Evolutionary conservation across 805 yeast genomes (phyloP), one percentile per base, ranked within the genome.

Genomic region (Wickerhamomyces canadensis): DNA sequence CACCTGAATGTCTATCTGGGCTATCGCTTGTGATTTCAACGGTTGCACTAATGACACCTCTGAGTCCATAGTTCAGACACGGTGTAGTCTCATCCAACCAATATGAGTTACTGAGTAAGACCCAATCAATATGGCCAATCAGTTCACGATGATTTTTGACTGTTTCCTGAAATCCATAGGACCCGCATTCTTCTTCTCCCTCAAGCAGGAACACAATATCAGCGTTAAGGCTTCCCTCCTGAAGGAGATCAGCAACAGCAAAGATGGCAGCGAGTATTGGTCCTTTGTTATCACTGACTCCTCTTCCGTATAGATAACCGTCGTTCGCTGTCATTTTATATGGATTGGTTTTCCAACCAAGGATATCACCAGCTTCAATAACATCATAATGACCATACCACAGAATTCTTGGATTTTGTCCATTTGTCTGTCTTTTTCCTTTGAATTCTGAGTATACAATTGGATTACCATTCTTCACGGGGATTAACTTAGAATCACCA

Each of bases 371-470:
- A 0, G 94, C 94, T 41, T 83, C 84, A 28, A 91, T 87, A 19
- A 91, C 96, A 61, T 91, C 98, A 55, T 93, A 91, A 65, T 91
- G 98, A 1, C 96, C 98, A 59, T 91, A 91, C 83, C 95, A 91
- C 33, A 91, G 58, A 5, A 87, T 68, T 38, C 84, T 65, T 32
- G 76, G 60, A 21, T 51, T 51, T 15, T 39, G 29, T 3, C 37
- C 32, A 14, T 35, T 33, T 9, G 39, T 35, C 21, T 23, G 26
- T 14, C 32, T 38, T 6, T 71, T 74, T 5, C 76, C 77, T 39
- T 64, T 62, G 60, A 91, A 91, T 8, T 67, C 63, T 0, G 93
- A 93, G 51, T 75, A 80, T 0, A 91, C 91, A 3, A 89, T 76
- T 0, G 98, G 98, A 51, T 89, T 89, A 5, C 87, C 87, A 51